Conservation (phyloP, 208 protist species). For the Trypanosoma scelopori region DNA sequence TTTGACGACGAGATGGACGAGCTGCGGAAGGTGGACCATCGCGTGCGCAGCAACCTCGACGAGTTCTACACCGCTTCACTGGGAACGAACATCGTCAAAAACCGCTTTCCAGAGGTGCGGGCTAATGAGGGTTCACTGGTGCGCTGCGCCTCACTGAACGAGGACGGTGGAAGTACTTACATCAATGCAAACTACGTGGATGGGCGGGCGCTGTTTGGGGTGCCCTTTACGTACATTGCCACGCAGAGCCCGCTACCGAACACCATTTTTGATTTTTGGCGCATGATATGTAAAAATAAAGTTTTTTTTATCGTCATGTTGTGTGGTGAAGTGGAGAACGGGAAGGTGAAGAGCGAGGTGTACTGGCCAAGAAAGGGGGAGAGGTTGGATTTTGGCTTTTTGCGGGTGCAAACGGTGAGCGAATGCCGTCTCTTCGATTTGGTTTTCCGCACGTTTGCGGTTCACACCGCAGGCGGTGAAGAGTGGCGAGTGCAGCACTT, state of each 20-base stretch:
- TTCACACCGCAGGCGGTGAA: conserved; percentile 47
- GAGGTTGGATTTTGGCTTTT: conserved; percentile 48
- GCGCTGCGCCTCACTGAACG: conserved; percentile 29
- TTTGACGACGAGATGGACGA: conserved; percentile 66
- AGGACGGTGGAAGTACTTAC: conserved; percentile 54
- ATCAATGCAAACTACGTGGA: conserved; percentile 92
- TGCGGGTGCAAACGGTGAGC: conserved; percentile 44
- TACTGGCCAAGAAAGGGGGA: conserved; percentile 71
- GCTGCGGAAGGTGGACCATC: conserved; percentile 53
- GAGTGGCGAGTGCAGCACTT: conserved; percentile 73
- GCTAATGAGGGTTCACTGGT: conserved; percentile 75
- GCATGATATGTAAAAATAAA: conserved; percentile 87
- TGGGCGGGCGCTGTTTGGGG: conserved; percentile 45
- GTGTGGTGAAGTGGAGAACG: conserved; percentile 63
- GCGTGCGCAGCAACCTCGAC: conserved; percentile 61
- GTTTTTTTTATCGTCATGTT: conserved; percentile 85
- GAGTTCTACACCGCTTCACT: conserved; percentile 72
- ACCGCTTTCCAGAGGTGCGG: conserved; percentile 71
- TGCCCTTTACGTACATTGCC: conserved; percentile 90
- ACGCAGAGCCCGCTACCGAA: conserved; percentile 85
- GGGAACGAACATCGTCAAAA: conserved; percentile 68
- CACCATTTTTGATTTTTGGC: conserved; percentile 88
- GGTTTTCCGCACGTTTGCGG: conserved; percentile 48
- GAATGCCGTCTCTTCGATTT: conserved; percentile 48
- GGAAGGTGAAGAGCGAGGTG: conserved; percentile 71